phyloP scores from a whole-genome alignment of 225 moss, liverwort and hornwort species.

The Rhytidiadelphus loreus region DNA sequence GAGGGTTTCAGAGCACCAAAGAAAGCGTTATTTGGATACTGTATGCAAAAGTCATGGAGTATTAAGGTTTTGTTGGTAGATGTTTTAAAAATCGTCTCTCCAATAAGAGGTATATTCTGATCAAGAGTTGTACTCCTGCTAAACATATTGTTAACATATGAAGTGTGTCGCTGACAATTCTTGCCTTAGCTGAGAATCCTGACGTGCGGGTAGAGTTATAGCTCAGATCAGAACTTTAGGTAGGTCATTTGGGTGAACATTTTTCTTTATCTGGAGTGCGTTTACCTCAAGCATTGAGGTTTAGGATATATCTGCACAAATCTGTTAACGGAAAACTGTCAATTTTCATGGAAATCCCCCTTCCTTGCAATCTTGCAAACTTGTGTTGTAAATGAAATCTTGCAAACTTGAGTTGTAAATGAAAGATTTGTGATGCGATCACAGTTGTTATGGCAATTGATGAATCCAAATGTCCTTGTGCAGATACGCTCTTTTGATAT shows the following conservation, averaged over 20 bases:
- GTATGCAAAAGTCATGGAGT: no score
- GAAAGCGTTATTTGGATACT: neutral
- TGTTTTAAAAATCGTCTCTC: neutral
- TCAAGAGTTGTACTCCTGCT: neutral
- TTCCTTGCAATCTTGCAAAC: neutral
- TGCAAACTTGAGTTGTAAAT: neutral
- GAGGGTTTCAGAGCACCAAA: neutral
- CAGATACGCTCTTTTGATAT: neutral
- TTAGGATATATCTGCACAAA: neutral
- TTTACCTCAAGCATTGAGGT: neutral
- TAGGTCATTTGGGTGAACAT: neutral
- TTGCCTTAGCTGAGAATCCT: neutral
- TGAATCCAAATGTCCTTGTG: neutral
- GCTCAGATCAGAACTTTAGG: neutral
- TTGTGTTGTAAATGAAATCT: neutral
- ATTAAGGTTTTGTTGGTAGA: neutral
- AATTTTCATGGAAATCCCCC: neutral
- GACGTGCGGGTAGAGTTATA: neutral
- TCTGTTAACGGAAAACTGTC: neutral
- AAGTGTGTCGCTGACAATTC: no score
- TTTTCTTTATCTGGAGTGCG: neutral
- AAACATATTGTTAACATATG: no score
- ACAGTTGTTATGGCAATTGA: neutral
- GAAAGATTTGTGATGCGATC: neutral
- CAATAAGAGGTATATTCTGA: neutral